Evolutionary conservation across 345 rosid genomes (phyloP), one percentile per base, ranked within the genome.

Genomic region (Populus tremula): DNA sequence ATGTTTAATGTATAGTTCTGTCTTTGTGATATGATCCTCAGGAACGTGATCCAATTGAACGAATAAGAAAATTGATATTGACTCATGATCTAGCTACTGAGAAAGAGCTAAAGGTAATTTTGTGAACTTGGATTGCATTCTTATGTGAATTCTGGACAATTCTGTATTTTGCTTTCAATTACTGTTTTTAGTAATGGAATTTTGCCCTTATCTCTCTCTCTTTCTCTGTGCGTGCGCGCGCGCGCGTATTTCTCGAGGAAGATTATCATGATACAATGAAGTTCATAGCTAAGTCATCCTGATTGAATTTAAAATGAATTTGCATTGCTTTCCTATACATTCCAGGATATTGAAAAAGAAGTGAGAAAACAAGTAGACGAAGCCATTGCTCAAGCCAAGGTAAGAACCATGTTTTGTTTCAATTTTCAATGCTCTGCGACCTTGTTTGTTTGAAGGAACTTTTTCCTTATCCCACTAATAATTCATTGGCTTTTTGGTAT

Each of bases 341-440:
- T 78, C 75, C 88, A 93, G 99, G 99, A 96, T 84, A 91, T 88
- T 53, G 98, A 96, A 83, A 96, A 96, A 85, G 92, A 91, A 88
- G 61, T 89, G 47, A 91, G 95, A 73, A 96, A 94, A 89, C 88
- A 89, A 82, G 98, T 96, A 63, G 99, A 94, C 61, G 93, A 88
- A 10, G 97, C 99, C 78, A 92, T 96, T 84, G 97, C 97, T 54
- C 87, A 92, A 89, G 99, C 99, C 63, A 96, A 96, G 97, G 99
- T 91, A 81, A 76, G 83, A n/a, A 72, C 59, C 18, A 21, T 77
- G 11, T 11, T 18, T 9, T 50, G 8, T 47, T 38, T 35, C 33
- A 43, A 43, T 65, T 54, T 25, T 54, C 11, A 39, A 20, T 66
- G 54, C 10, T 66, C 38, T 25, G 29, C 17, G 17, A 49, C 23